phyloP scores from a whole-genome alignment of 345 rosid species.

The Populus euphratica region DNA sequence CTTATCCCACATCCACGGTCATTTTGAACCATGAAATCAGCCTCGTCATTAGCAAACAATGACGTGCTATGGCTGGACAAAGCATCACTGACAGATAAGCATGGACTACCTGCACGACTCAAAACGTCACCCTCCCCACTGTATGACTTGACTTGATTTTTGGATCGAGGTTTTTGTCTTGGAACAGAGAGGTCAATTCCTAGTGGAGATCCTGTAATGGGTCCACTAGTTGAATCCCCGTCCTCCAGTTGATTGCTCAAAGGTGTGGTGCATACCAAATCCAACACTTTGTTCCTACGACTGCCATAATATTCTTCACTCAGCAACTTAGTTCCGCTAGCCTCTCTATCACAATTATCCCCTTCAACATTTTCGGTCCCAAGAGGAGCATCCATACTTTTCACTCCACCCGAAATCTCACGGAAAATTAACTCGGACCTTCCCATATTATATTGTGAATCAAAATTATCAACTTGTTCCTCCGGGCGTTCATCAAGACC shows the following conservation, averaged over 20 bases:
- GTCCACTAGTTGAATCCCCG: slow-evolving; percentile 44
- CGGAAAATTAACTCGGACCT: slow-evolving; percentile 23
- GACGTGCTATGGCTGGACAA: slow-evolving; percentile 44
- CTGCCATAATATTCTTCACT: slow-evolving; percentile 29
- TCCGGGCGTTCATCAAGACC: slow-evolving; percentile 29
- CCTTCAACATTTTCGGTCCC: slow-evolving; percentile 11
- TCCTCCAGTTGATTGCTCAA: slow-evolving; percentile 39
- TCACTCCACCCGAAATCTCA: slow-evolving; percentile 19
- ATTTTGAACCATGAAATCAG: slow-evolving; percentile 33
- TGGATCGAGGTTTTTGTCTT: slow-evolving; percentile 24
- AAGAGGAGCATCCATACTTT: slow-evolving; percentile 14
- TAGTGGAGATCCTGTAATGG: slow-evolving; percentile 30
- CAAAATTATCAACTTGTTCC: slow-evolving; percentile 30
- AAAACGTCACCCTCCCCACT: slow-evolving; percentile 49
- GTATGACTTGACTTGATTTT: slow-evolving; percentile 27
- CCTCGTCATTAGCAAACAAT: slow-evolving; percentile 47
- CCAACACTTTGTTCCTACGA: slow-evolving; percentile 32
- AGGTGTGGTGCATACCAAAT: slow-evolving; percentile 31
- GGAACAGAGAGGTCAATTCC: slow-evolving; percentile 20
- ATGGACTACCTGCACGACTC: slow-evolving; percentile 53
- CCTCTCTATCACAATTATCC: slow-evolving; percentile 33
- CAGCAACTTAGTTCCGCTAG: slow-evolving; percentile 17
- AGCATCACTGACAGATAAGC: slow-evolving; percentile 44
- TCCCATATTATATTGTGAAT: slow-evolving; percentile 20
- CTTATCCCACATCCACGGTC: slow-evolving; percentile 63